Base-by-base conservation (phyloP, 495 filamentous ascomycete species). In the Neurospora discreta region DNA sequence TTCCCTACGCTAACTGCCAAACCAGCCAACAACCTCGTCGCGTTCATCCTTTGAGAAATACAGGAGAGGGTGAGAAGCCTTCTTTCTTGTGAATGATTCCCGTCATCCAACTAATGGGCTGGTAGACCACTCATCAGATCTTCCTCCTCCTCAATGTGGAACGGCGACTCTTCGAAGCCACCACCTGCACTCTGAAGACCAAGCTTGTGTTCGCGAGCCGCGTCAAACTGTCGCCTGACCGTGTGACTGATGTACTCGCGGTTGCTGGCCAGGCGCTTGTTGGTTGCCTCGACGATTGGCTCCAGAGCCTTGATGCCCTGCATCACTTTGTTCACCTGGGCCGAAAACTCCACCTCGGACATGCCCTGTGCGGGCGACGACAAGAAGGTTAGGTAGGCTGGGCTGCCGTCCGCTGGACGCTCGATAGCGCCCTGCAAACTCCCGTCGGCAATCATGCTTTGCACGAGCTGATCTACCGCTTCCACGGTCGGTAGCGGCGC, bases 241-340 rank as follows among this genome's bases (percentile, higher is more conserved):
- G 85, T 15, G 58, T 81, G 81, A 20, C 83, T 81, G 33, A 90
- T 75, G 75, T 89, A 90, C 40, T 92, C 90, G 74, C 87, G 86
- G 75, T 82, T 89, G 7, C 88, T 80, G 3, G 81, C 86, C 38
- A 93, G 73, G 42, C 86, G 84, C 69, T 86, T 83, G 70, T 88
- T 87, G 0, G 84, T 85, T 41, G 80, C 77, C 73, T 80, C 81
- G 69, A 87, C 80, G 30, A 85, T 71, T 9, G 79, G 74, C 41
- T 75, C 80, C 13, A 88, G 73, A 5, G 82, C 77, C 52, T 80
- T 77, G 20, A 91, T 78, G n/a, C 82, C 80, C 18, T 74, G 38
- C 44, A 83, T 80, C 0, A 87, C 78, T 6, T 70, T 71, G 20
- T 74, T 69, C 7, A 92, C 76, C 72, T 82, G 79, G 73, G 75